These are phyloP conservation scores for Penicillium bialowiezense DNA, from an alignment of 495 filamentous ascomycete genomes.

Conservation along the genomic window DNA sequence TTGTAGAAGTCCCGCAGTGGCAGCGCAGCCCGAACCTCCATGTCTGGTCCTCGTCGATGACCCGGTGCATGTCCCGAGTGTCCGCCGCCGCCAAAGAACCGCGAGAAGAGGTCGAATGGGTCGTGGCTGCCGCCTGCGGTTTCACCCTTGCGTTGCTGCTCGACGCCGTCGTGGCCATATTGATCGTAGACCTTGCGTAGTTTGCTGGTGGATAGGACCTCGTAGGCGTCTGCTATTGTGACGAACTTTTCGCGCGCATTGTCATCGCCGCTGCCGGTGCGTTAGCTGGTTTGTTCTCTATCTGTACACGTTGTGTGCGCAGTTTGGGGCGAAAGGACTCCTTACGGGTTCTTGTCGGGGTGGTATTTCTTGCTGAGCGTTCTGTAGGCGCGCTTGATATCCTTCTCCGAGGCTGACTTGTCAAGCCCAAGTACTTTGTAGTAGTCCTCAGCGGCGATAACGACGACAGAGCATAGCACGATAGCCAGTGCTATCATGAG, in stretches of 20 bases:
- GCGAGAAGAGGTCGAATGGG: constrained; percentile 94
- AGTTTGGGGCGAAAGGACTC: constrained; percentile 6
- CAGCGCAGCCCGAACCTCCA: constrained; percentile 83
- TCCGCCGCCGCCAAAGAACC: constrained; percentile 92
- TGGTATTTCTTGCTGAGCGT: constrained; percentile 93
- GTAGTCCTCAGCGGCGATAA: constrained; percentile 74
- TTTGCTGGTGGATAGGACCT: constrained; percentile 78
- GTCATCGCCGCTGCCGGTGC: constrained; percentile 64
- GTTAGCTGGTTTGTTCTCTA: constrained; percentile 3
- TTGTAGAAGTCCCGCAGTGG: constrained; percentile 92
- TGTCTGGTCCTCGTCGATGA: constrained; percentile 80
- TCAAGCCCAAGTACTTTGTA: constrained; percentile 89
- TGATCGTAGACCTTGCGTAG: constrained; percentile 92
- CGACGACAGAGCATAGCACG: constrained; percentile 26
- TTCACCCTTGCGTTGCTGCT: constrained; percentile 76
- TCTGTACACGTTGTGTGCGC: background rate
- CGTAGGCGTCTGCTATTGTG: constrained; percentile 94
- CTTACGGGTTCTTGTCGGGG: constrained; percentile 97
- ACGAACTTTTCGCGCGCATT: constrained; percentile 89
- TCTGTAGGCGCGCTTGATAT: constrained; percentile 96
- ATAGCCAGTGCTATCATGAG: constrained; percentile 20
- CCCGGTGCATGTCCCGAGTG: constrained; percentile 74
- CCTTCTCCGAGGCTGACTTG: constrained; percentile 76
- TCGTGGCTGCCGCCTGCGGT: constrained; percentile 63
- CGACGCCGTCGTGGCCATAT: constrained; percentile 86